These are phyloP conservation scores for Harrya chromipes DNA, from an alignment of 768 basidiomycete genomes.

Conservation along the genomic window DNA sequence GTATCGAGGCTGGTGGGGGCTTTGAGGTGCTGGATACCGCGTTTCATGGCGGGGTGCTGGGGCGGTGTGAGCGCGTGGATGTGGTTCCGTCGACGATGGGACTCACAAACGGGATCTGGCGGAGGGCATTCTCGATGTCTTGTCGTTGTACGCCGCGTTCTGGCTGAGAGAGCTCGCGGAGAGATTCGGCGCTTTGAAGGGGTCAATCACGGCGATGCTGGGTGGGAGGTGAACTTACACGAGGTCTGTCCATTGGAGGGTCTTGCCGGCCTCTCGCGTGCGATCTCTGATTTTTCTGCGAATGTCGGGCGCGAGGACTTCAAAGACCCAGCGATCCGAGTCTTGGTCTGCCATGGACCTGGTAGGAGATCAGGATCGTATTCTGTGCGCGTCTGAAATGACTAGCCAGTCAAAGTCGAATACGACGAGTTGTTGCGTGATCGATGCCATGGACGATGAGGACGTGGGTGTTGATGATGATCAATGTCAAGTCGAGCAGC, in stretches of 20 bases:
- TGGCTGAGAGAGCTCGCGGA: conserved; percentile 59
- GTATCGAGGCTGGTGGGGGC: conserved; percentile 52
- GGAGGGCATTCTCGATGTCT: conserved; percentile 76
- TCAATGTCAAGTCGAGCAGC: not conserved
- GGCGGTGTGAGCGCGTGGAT: not conserved
- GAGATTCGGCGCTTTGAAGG: conserved; percentile 55
- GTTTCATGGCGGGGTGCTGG: conserved; percentile 96
- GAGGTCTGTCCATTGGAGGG: conserved; percentile 88
- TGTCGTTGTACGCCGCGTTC: conserved; percentile 62
- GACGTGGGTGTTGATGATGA: not conserved
- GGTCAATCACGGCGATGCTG: not conserved
- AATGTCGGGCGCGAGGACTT: conserved; percentile 81
- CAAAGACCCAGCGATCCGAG: conserved; percentile 90
- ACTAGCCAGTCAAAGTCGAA: conserved; percentile 96
- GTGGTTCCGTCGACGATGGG: not conserved
- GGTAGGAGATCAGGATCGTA: not conserved
- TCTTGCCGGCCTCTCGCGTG: conserved; percentile 50
- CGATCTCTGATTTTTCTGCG: conserved; percentile 63
- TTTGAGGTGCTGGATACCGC: conserved; percentile 80
- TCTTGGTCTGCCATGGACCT: conserved; percentile 96
- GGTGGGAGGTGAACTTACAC: conserved; percentile 56
- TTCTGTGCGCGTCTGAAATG: not conserved
- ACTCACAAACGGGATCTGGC: conserved; percentile 83
- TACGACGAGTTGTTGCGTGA: conserved; percentile 72
- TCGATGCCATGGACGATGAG: conserved; percentile 14